Conservation (phyloP, 192 early-diverging fungal genomes). For the Coemansia sp. region DNA sequence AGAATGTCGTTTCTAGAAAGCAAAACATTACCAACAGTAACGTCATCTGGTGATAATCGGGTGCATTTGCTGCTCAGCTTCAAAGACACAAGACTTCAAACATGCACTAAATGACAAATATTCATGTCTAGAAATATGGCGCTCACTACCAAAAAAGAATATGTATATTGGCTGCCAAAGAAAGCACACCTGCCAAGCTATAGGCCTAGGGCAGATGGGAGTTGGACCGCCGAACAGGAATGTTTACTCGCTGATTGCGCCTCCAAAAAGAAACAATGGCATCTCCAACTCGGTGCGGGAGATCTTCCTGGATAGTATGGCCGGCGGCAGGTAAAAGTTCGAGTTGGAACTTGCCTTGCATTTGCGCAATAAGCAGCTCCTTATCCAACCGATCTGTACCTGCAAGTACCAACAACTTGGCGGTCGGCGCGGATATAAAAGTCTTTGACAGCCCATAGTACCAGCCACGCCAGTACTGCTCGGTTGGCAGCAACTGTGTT, state of each 20-base stretch:
- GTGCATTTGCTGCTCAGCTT: not conserved
- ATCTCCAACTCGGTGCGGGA: conserved; percentile 58
- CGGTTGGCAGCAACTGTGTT: conserved; percentile 61
- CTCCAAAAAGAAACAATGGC: conserved; percentile 67
- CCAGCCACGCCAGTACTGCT: conserved; percentile 68
- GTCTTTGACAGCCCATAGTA: conserved; percentile 66
- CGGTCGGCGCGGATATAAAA: conserved; percentile 61
- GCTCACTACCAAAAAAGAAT: not conserved
- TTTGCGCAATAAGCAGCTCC: conserved; percentile 73
- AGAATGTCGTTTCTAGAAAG: no score
- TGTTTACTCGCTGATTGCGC: conserved; percentile 61
- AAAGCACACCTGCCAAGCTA: not conserved
- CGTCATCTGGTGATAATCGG: not conserved
- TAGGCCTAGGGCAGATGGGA: not conserved
- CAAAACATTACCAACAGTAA: no score
- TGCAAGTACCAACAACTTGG: conserved; percentile 68
- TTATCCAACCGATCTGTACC: conserved; percentile 77
- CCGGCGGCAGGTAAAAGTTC: conserved; percentile 66
- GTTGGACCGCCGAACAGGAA: conserved; percentile 17
- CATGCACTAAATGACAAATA: no score
- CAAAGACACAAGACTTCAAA: not conserved
- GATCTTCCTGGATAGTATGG: conserved; percentile 74
- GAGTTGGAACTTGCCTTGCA: conserved; percentile 85
- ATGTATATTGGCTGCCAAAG: no score
- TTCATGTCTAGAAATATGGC: not conserved